Evolutionary conservation across 768 basidiomycete species (phyloP), one percentile per base, ranked within the genome.

Genomic region (Suillus hirtellus): DNA sequence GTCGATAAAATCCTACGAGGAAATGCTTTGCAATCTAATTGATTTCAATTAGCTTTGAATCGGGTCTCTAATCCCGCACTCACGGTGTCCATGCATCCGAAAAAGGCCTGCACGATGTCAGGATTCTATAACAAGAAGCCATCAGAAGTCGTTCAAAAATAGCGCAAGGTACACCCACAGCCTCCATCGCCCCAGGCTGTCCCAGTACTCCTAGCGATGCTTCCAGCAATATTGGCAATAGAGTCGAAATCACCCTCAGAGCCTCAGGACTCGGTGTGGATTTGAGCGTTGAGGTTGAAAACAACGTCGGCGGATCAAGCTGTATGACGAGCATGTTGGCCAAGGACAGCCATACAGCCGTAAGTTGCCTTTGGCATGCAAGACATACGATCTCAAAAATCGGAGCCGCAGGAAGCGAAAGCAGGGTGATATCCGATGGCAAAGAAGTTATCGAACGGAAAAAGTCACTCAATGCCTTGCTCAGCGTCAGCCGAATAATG

Each of bases 31-130:
- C 56, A 12, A 42, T 42, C 56, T 58, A 6, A 40, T 8, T 24
- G 5, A 12, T 35, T 10, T 17, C 6, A 19, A 35, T 58, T 4
- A 52, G 15, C 11, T 19, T 34, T 43, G 5, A 17, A n/a, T 19
- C 1, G 17, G 10, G 17, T 44, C 38, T n/a, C 4, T 8, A 4
- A 46, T 50, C 5, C 40, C 17, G 5, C 61, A 53, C 84, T 54
- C 65, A 92, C 92, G 52, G 85, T 82, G 52, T 93, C 92, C 80
- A 92, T 83, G 71, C 88, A 95, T 10, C 82, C 82, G 75, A 96
- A 96, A 74, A 95, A 96, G 31, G 87, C 88, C 71, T 95, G 93
- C 17, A 94, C 92, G 34, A 96, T 85, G 72, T 96, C 95, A 0
- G 95, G 95, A 70, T 96, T 93, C 93, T 96, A 60, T 6, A 24